Evolutionary conservation across 2,329 filamentous ascomycete species (phyloP), one percentile per base, ranked within the genome.

Genomic region (Fusarium coicis): DNA sequence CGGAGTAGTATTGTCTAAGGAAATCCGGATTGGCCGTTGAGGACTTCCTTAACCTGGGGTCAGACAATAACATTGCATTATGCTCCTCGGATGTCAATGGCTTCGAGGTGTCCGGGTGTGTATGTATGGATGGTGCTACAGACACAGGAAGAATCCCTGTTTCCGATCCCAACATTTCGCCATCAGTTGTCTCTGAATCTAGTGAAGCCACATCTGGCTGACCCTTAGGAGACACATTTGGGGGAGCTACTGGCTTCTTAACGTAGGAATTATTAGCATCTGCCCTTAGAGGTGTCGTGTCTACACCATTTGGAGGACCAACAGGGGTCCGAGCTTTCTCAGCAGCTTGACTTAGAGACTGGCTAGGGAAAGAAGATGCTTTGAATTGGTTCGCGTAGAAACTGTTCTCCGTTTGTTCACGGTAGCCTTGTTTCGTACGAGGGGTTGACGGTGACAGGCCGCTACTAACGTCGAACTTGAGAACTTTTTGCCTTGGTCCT

Each of bases 1-100:
- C 95, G 9, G 94, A 93, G 79, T 98, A 99, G 79, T 94, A 99
- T 70, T 98, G 95, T 72, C 96, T 93, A 4, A 99, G 86, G 69
- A 99, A 99, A 40, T 96, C 92, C 0, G 97, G 96, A 74, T 99
- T 97, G 14, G 95, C 93, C 4, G 95, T 95, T 4, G 95, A 97
- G 0, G 95, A 95, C 78, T 97, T 96, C 66, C 94, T 90, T 76
- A 97, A 90, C 39, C 91, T 91, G 5, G 96, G 95, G 77, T 98
- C 95, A 5, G 93, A 90, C 7, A 99, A 86, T 2, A 98, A 86
- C 66, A 93, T 85, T 15, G 93, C 93, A 79, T 98, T 99, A 81
- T 98, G 95, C 79, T 98, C 93, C 81, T 99, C 96, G 0, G 96
- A 93, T 0, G 94, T 97, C 84, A 96, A 83, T 0, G 93, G 95